Conservation (phyloP, 306 rosid species). For the Pyrus communis region DNA sequence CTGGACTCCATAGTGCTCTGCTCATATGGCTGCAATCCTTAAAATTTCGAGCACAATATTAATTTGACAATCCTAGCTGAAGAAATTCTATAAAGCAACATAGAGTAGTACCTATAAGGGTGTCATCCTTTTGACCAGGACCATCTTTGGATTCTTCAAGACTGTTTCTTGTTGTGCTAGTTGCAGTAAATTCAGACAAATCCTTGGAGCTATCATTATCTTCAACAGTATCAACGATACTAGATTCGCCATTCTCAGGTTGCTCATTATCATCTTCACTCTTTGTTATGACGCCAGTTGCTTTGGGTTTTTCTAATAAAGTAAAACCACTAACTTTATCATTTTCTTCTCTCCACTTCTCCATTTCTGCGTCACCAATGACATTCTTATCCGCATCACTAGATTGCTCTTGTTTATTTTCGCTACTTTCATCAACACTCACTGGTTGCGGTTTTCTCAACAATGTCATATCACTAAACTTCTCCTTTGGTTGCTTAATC, state of each 20-base stretch:
- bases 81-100: slow-evolving; percentile 10
- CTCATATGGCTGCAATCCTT: slow-evolving; percentile 48
- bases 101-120: slow-evolving; percentile 34
- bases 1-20: slow-evolving; percentile 28
- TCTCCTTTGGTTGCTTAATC: slow-evolving; percentile 38
- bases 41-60: slow-evolving; percentile 29
- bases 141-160: slow-evolving; percentile 16
- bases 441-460: slow-evolving; percentile 70
- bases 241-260: slow-evolving; percentile 19
- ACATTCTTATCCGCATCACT: slow-evolving; percentile 19
- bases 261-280: slow-evolving; percentile 7
- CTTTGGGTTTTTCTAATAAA: slow-evolving; percentile 47
- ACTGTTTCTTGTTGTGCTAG: background rate
- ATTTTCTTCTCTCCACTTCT: slow-evolving; percentile 20
- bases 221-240: slow-evolving; percentile 11
- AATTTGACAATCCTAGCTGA: slow-evolving; percentile 10
- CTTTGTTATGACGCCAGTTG: slow-evolving; percentile 3
- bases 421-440: slow-evolving; percentile 18
- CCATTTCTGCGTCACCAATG: slow-evolving; percentile 23
- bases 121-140: slow-evolving; percentile 13
- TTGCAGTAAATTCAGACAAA: slow-evolving; percentile 4
- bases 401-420: slow-evolving; percentile 22
- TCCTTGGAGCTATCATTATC: slow-evolving; percentile 7
- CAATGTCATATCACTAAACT: slow-evolving; percentile 70
- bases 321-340: slow-evolving; percentile 27